Evolutionary conservation across 495 filamentous ascomycete genomes (phyloP).

Genomic region (Bacidia gigantensis): DNA sequence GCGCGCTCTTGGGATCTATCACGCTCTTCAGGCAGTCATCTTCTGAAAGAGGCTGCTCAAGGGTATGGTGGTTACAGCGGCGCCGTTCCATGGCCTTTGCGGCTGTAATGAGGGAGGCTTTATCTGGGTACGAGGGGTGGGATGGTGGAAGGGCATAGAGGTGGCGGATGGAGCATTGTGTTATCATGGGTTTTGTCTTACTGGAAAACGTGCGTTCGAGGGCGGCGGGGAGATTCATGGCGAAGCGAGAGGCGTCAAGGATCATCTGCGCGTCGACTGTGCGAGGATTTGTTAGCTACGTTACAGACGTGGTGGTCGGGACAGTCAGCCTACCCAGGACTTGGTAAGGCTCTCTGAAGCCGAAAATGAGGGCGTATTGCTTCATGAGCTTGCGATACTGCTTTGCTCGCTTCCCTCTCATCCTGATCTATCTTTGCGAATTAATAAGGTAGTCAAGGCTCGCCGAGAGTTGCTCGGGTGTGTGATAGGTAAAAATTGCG

Average conservation of each 20-base stretch:
- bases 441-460: too few relatives aligned
- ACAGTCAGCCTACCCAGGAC: constrained; percentile 49
- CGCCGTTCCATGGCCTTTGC: constrained; percentile 69
- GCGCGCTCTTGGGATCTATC: constrained; percentile 56
- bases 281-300: constrained; percentile 6
- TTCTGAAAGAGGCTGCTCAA: constrained; percentile 60
- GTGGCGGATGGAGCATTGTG: constrained; percentile 44
- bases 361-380: constrained; percentile 68
- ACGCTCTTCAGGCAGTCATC: constrained; percentile 65
- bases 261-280: constrained; percentile 71
- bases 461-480: too few relatives aligned
- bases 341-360: constrained; percentile 88
- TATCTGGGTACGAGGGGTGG: constrained; percentile 33
- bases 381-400: constrained; percentile 86
- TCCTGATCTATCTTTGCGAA: constrained; percentile 19
- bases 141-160: constrained; percentile 43
- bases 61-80: constrained; percentile 77
- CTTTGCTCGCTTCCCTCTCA: constrained; percentile 88
- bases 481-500: too few relatives aligned
- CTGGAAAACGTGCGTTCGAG: constrained; percentile 66
- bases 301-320: not conserved
- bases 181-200: constrained; percentile 14
- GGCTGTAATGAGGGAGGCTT: constrained; percentile 45
- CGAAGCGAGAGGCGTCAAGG: constrained; percentile 54
- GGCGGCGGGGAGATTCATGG: constrained; percentile 61